Conservation (phyloP, 2,329 filamentous ascomycete species). For the Scedosporium boydii region DNA sequence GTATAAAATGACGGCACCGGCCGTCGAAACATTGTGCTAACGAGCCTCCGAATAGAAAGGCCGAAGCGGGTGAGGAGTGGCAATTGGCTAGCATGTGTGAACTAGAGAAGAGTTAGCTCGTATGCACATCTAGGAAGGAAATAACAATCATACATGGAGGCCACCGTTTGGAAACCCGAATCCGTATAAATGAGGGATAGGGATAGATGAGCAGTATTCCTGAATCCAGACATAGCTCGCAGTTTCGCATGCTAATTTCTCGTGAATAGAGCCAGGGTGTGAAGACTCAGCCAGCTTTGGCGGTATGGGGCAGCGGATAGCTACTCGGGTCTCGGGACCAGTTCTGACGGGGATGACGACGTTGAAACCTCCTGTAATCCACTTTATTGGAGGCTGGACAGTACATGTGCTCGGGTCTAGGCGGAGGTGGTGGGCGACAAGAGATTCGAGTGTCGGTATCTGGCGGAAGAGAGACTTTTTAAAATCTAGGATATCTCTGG, state of each 20-base stretch:
- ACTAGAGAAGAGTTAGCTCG: conserved; percentile 6
- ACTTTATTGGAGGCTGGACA: not conserved
- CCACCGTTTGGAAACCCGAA: conserved; percentile 12
- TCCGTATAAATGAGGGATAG: conserved; percentile 15
- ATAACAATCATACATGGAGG: conserved; percentile 10
- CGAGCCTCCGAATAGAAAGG: conserved; percentile 5
- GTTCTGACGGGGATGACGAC: conserved; percentile 11
- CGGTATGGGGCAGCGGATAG: conserved; percentile 7
- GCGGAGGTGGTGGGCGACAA: not conserved
- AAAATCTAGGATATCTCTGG: not conserved
- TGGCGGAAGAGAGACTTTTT: not conserved
- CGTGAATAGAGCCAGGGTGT: conserved; percentile 19
- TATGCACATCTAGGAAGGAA: not conserved
- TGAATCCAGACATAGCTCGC: conserved; percentile 23
- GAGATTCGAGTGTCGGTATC: not conserved
- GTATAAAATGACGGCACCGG: conserved; percentile 13
- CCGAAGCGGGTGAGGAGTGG: conserved; percentile 4
- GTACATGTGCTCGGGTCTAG: not conserved
- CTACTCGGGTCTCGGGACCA: not conserved
- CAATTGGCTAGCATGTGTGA: conserved; percentile 9
- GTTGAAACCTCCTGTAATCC: conserved; percentile 14
- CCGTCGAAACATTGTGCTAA: conserved; percentile 7
- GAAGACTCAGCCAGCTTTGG: conserved; percentile 13
- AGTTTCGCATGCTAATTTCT: conserved; percentile 23
- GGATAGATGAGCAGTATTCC: conserved; percentile 18